Conservation (phyloP, 2,329 filamentous ascomycete genomes). For the Diaporthe vexans region DNA sequence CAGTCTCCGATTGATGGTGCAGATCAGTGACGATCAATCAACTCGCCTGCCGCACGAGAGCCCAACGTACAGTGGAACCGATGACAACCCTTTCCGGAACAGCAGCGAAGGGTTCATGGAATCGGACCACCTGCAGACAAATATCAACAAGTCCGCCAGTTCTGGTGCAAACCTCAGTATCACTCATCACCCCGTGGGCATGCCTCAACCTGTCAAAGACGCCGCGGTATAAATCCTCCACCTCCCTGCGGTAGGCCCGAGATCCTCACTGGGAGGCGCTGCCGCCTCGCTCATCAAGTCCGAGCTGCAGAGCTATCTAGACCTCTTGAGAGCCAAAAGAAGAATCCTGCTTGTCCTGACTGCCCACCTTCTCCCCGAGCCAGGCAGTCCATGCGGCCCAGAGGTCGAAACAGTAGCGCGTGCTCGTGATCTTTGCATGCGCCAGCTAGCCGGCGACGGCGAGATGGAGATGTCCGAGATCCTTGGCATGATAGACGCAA, state of each 20-base stretch:
- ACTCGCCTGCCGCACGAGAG: background rate
- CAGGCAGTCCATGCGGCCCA: constrained; percentile 41
- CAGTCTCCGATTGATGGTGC: constrained; percentile 40
- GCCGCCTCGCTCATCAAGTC: constrained; percentile 7
- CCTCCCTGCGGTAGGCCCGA: constrained; percentile 25
- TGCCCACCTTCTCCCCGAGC: constrained; percentile 45
- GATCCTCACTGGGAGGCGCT: constrained; percentile 42
- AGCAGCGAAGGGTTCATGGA: background rate
- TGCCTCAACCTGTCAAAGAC: background rate
- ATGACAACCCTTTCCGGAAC: background rate
- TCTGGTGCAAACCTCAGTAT: background rate
- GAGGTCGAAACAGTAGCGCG: constrained; percentile 46
- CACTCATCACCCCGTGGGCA: background rate
- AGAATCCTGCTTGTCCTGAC: constrained; percentile 48
- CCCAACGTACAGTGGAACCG: constrained; percentile 37
- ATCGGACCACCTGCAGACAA: background rate
- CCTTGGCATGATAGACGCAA: constrained; percentile 46
- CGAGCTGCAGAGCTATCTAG: constrained; percentile 51
- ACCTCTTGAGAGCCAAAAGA: constrained; percentile 48
- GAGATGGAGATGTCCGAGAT: constrained; percentile 50
- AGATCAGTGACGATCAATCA: constrained; percentile 42
- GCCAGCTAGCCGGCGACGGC: constrained; percentile 49
- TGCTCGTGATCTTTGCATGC: constrained; percentile 48
- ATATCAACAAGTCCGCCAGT: constrained; percentile 14
- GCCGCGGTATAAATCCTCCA: constrained; percentile 49